These are phyloP conservation scores for Hypoxylon fuscum DNA, from an alignment of 495 filamentous ascomycete species.

Conservation along the genomic window DNA sequence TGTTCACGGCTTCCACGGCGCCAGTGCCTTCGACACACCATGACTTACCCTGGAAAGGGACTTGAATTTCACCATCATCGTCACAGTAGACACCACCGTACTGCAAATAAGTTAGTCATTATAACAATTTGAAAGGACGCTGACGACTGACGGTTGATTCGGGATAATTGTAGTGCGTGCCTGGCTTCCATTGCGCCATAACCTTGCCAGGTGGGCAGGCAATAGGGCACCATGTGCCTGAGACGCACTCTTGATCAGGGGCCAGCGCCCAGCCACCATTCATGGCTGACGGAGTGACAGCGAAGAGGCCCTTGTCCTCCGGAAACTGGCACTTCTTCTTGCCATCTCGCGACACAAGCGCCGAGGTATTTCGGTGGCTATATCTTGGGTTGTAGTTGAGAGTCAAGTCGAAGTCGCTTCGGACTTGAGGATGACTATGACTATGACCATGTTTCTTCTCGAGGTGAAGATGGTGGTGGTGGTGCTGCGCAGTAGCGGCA, in stretches of 20 bases:
- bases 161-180: slow-evolving; percentile 73
- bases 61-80: slow-evolving; percentile 68
- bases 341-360: slow-evolving; percentile 46
- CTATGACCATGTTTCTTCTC: slow-evolving; percentile 36
- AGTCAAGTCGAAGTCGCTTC: slow-evolving; percentile 15
- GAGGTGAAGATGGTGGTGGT: slow-evolving; percentile 49
- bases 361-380: slow-evolving; percentile 29
- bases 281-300: slow-evolving; percentile 67
- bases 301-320: slow-evolving; percentile 70
- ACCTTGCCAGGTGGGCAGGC: slow-evolving; percentile 80
- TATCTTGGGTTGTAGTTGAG: slow-evolving; percentile 35
- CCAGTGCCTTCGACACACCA: slow-evolving; percentile 80
- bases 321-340: slow-evolving; percentile 71
- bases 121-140: background rate
- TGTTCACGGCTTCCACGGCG: slow-evolving; percentile 69
- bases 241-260: slow-evolving; percentile 74
- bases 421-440: slow-evolving; percentile 28
- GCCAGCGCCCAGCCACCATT: slow-evolving; percentile 89
- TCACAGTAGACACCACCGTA: slow-evolving; percentile 83
- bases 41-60: slow-evolving; percentile 73
- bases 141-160: slow-evolving; percentile 73
- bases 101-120: slow-evolving; percentile 55
- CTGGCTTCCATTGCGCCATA: slow-evolving; percentile 81
- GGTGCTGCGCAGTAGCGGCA: slow-evolving; percentile 43
- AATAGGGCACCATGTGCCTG: slow-evolving; percentile 79